phyloP scores from a whole-genome alignment of 2,329 filamentous ascomycete genomes.

The Fusarium anguioides region DNA sequence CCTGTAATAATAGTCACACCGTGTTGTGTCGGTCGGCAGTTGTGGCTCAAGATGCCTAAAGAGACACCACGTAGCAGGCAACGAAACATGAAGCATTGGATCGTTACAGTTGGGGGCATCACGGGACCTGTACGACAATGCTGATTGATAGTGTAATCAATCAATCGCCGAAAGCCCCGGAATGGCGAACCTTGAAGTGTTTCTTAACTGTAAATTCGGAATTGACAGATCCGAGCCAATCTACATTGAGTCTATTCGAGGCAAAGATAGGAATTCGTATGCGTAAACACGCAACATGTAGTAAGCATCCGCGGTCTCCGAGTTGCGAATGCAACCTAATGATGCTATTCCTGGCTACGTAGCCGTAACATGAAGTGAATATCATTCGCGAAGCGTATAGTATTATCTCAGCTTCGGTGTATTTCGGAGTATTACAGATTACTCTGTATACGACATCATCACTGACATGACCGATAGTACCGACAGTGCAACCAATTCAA shows the following conservation, averaged over 20 bases:
- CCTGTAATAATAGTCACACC: neutral
- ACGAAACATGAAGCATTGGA: slow-evolving; percentile 16
- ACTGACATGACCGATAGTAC: too few relatives aligned
- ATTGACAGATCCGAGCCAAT: slow-evolving; percentile 31
- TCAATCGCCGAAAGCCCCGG: neutral
- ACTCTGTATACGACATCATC: slow-evolving; percentile 1
- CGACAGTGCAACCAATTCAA: slow-evolving; percentile 12
- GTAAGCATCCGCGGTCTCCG: slow-evolving; percentile 14
- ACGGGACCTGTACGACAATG: slow-evolving; percentile 8
- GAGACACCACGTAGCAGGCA: slow-evolving; percentile 2
- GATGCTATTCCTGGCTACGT: slow-evolving; percentile 35
- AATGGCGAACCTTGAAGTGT: neutral
- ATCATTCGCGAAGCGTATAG: neutral
- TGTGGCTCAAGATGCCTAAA: slow-evolving; percentile 2
- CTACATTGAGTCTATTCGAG: neutral
- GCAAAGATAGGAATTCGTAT: neutral
- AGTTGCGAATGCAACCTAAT: slow-evolving; percentile 12
- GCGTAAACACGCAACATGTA: slow-evolving; percentile 3
- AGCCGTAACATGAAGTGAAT: neutral
- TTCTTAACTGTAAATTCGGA: slow-evolving; percentile 6
- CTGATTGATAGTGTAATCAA: neutral
- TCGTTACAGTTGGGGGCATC: slow-evolving; percentile 21
- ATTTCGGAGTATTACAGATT: neutral
- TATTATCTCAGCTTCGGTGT: slow-evolving; percentile 12
- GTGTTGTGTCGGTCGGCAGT: neutral